These are phyloP conservation scores for Ustilago tritici DNA, from an alignment of 1,284 basidiomycete genomes.

Conservation along the genomic window DNA sequence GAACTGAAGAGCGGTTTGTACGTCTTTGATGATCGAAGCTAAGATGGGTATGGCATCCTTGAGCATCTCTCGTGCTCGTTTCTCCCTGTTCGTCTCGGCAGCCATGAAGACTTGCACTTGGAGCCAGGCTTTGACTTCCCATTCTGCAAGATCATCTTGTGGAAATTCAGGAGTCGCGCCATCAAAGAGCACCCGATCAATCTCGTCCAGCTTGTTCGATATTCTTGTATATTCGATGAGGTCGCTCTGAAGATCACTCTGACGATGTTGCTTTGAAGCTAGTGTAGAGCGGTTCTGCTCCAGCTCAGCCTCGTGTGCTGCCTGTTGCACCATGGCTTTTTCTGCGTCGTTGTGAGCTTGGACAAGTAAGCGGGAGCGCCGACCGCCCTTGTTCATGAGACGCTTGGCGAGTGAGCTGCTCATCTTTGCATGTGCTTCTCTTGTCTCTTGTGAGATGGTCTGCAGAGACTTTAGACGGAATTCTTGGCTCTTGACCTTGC, in stretches of 20 bases:
- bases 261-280: conserved; percentile 7
- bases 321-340: conserved; percentile 26
- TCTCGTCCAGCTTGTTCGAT: conserved; percentile 26
- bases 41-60: conserved; percentile 33
- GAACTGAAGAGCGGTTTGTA: conserved; percentile 47
- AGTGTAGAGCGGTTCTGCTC: conserved; percentile 16
- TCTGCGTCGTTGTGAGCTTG: conserved; percentile 29
- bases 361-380: conserved; percentile 13
- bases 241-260: conserved; percentile 25
- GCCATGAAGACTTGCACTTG: conserved; percentile 39
- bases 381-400: conserved; percentile 39
- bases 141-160: conserved; percentile 39
- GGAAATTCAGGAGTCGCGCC: conserved; percentile 39
- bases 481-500: conserved; percentile 46
- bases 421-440: conserved; percentile 27
- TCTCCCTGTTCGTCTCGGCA: conserved; percentile 53
- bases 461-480: conserved; percentile 35
- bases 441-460: conserved; percentile 21
- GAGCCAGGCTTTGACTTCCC: conserved; percentile 46
- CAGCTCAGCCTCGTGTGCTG: conserved; percentile 30
- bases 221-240: conserved; percentile 24
- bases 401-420: conserved; percentile 38
- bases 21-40: conserved; percentile 34
- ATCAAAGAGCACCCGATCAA: conserved; percentile 37
- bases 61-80: conserved; percentile 48